Evolutionary conservation across 257 asterid species (phyloP).

Genomic region (Nicotiana tabacum): DNA sequence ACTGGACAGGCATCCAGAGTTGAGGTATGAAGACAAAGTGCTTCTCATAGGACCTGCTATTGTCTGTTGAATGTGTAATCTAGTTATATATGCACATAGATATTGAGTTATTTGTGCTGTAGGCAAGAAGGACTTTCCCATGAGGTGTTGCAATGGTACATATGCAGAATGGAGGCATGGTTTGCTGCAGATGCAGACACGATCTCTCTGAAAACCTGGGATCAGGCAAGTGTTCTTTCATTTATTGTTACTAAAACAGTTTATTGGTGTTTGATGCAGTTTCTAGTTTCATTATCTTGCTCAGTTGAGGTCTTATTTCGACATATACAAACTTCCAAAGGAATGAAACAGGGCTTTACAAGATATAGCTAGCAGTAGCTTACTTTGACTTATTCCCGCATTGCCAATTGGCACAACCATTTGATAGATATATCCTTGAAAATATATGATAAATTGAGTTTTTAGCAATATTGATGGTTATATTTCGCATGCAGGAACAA

Average conservation of each 20-base stretch:
- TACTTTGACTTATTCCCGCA: background rate
- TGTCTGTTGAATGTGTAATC: conserved; percentile 15
- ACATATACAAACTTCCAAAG: background rate
- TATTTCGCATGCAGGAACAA: conserved; percentile 56
- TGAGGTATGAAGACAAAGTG: conserved; percentile 45
- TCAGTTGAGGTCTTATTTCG: background rate
- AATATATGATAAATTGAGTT: background rate
- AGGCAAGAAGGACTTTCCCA: conserved; percentile 83
- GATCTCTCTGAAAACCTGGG: conserved; percentile 98
- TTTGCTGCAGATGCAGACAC: conserved; percentile 99
- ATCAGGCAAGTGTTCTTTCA: conserved; percentile 56
- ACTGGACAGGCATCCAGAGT: conserved; percentile 70
- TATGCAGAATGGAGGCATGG: conserved; percentile 99
- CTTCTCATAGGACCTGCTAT: background rate
- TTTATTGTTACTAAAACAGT: conserved; percentile 5
- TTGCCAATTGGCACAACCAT: background rate
- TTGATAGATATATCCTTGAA: conserved; percentile 1
- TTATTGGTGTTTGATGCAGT: background rate
- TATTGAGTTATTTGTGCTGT: conserved; percentile 12
- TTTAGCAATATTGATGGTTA: background rate
- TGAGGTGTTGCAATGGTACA: conserved; percentile 93
- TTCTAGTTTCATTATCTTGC: background rate
- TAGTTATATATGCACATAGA: conserved; percentile 13
- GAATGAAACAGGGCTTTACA: background rate
- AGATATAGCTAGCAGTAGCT: background rate